Evolutionary conservation across 331 rosid species (phyloP).

Genomic region (Pyracantha coccinea): DNA sequence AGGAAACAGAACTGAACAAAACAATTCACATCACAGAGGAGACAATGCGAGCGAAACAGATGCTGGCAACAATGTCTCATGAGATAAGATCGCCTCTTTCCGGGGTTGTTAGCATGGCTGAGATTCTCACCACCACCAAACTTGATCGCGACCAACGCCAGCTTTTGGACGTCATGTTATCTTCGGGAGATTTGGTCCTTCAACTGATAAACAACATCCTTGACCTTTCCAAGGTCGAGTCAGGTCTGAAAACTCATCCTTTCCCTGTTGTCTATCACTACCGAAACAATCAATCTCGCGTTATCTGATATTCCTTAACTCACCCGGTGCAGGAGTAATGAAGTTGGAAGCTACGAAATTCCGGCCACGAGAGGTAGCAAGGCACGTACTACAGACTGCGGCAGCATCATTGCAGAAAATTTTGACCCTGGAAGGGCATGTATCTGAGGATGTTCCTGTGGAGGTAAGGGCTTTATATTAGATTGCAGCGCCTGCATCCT

Average conservation of each 20-base stretch:
- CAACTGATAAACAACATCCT: constrained; percentile 93
- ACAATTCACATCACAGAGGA: constrained; percentile 95
- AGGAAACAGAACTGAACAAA: constrained; percentile 85
- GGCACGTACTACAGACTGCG: constrained; percentile 92
- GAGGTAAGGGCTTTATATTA: constrained; percentile 47
- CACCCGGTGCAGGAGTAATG: constrained; percentile 67
- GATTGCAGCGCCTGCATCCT: not conserved
- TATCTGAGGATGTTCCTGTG: constrained; percentile 80
- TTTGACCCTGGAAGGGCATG: constrained; percentile 80
- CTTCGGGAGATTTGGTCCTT: constrained; percentile 95
- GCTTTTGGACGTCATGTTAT: constrained; percentile 76
- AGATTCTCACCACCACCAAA: constrained; percentile 75
- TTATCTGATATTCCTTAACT: not conserved
- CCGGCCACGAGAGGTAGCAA: constrained; percentile 90
- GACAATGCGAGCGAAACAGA: constrained; percentile 96
- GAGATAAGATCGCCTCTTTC: constrained; percentile 92
- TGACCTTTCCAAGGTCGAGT: constrained; percentile 96
- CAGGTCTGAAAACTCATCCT: constrained; percentile 46
- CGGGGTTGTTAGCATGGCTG: constrained; percentile 96
- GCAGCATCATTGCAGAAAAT: constrained; percentile 89
- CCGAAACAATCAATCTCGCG: too few species aligned
- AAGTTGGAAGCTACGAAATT: constrained; percentile 94
- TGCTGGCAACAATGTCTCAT: constrained; percentile 97
- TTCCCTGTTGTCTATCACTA: not conserved
- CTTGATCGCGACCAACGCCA: constrained; percentile 77